Percentiles rank a stretch among this genome's conserved stretches.
Conservation (phyloP, 176 grass and related monocot genomes). For the Lolium perenne region DNA sequence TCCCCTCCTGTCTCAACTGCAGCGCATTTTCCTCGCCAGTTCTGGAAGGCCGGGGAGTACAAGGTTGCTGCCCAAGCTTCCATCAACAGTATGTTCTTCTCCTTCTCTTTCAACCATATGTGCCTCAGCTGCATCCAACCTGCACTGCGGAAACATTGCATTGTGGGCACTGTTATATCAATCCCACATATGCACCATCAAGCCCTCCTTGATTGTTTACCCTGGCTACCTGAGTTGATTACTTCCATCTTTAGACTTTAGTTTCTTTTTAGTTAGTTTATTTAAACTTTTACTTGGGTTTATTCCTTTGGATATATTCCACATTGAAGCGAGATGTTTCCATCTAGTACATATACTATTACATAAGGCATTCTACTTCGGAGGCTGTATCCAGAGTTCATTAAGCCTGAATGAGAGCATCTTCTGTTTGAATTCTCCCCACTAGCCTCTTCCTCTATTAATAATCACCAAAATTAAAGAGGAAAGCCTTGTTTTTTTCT, state of each 20-base stretch:
- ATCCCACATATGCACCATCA: background rate
- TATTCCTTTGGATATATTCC: conserved; percentile 13
- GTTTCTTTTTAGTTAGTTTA: background rate
- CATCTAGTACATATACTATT: background rate
- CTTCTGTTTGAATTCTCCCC: background rate
- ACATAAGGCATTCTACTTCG: background rate
- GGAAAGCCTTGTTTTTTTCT: background rate
- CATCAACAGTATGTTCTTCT: conserved; percentile 34
- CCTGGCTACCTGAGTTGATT: background rate
- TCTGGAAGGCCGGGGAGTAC: conserved; percentile 70
- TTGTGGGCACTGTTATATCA: background rate
- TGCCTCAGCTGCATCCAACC: too few relatives aligned
- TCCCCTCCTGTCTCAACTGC: background rate
- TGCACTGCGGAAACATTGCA: background rate
- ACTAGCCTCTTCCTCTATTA: background rate
- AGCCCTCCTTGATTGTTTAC: background rate
- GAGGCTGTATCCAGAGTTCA: background rate
- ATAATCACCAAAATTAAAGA: conserved; percentile 13
- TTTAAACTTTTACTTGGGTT: conserved; percentile 1
- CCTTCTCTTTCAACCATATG: background rate
- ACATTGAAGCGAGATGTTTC: background rate
- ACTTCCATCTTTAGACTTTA: background rate
- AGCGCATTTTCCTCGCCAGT: conserved; percentile 41
- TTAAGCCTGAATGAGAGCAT: background rate
- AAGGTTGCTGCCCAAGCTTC: conserved; percentile 29